Evolutionary conservation across 345 rosid species (phyloP), one percentile per base, ranked within the genome.

Genomic region (Ceriops decandra): DNA sequence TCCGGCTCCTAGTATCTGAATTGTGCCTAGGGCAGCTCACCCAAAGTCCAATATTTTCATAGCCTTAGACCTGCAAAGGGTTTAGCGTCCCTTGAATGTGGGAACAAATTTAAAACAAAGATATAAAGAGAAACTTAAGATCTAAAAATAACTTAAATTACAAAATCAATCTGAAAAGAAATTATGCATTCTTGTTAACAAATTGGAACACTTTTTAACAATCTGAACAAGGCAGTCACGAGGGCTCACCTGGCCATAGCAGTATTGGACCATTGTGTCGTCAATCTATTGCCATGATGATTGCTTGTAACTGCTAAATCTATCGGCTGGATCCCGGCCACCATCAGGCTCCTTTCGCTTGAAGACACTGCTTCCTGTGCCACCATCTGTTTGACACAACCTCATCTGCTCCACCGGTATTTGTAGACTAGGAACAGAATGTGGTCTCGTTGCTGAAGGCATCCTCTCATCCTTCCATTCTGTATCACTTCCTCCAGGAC

Each of bases 311-410:
- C 88, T 87, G 59, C 28, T 22, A 54, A 54, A 54, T 54, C 59
- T 54, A 54, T 54, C 59, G 3, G 59, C 27, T 22, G 17, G 24
- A 68, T 92, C 98, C 97, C 93, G 85, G 46, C 97, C 90, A 21
- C 95, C 96, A 2, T 91, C 99, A 24, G 96, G 92, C 60, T 95
- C 98, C 74, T 88, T 95, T 77, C 95, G 90, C 85, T 86, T 95
- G 51, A 84, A 73, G 57, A 75, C 28, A 31, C 73, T 54, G 30
- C 59, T 54, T 54, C 30, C 59, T 27, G 63, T 56, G 17, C 90
- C 83, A 56, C 90, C 83, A 11, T 86, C 66, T 68, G 83, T 68
- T 60, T 90, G 98, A 82, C 80, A 93, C 79, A 88, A 82, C 82
- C 91, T 86, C 63, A 85, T 76, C 71, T 86, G 95, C 65, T 90